phyloP scores from a whole-genome alignment of 306 rosid species.

The Quercus agrifolia region DNA sequence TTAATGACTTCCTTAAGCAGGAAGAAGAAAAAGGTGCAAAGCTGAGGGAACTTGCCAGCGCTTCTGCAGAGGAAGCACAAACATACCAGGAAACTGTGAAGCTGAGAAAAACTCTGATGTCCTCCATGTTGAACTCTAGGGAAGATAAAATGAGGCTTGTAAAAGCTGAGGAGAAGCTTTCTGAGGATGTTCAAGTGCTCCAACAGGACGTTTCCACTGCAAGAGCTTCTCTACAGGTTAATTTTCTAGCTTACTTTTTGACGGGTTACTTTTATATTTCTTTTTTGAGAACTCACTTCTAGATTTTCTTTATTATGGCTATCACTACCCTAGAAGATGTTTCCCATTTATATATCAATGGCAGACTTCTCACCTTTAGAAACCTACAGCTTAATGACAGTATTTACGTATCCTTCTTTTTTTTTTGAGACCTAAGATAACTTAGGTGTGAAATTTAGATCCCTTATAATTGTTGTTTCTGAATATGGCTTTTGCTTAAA shows the following conservation, averaged over 20 bases:
- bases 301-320: neutral
- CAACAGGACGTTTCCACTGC: conserved; percentile 59
- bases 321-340: neutral
- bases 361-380: neutral
- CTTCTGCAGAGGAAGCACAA: conserved; percentile 66
- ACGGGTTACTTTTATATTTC: neutral
- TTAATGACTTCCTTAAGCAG: conserved; percentile 42
- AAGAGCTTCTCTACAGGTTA: conserved; percentile 72
- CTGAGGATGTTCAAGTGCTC: conserved; percentile 54
- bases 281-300: neutral
- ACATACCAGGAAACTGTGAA: conserved; percentile 40
- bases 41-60: conserved; percentile 46
- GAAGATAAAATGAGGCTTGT: conserved; percentile 61
- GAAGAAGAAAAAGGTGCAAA: conserved; percentile 53
- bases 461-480: neutral
- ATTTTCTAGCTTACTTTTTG: conserved; percentile 19
- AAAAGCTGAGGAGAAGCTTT: conserved; percentile 66
- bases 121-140: conserved; percentile 54
- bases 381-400: neutral
- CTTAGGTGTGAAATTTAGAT: neutral
- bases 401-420: neutral
- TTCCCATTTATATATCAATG: neutral
- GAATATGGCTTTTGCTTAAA: neutral
- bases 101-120: conserved; percentile 63
- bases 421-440: neutral